Percentiles rank a stretch among this genome's conserved stretches.
Evolutionary conservation across 768 basidiomycete genomes (phyloP).

Genomic region (Filobasidium floriforme): DNA sequence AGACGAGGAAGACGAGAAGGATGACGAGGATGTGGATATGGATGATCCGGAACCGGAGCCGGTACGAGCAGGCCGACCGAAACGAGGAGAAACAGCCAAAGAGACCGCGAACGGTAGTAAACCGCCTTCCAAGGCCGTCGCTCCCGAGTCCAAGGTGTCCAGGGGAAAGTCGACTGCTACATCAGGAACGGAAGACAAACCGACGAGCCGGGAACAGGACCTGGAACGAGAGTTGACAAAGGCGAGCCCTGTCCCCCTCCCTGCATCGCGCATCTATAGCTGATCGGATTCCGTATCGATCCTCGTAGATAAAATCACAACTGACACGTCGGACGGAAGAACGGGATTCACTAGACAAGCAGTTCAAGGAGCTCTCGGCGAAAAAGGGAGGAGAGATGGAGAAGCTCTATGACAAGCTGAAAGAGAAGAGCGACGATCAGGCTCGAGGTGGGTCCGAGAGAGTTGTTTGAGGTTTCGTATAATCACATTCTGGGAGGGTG

Average conservation of each 20-base stretch:
- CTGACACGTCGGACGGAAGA: conserved; percentile 28
- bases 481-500: neutral
- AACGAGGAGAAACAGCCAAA: neutral
- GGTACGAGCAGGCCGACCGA: neutral
- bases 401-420: conserved; percentile 33
- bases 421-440: conserved; percentile 32
- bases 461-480: neutral
- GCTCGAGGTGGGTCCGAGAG: conserved; percentile 29
- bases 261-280: neutral
- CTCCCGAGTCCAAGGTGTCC: no score
- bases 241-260: conserved; percentile 20
- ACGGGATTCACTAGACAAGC: conserved; percentile 35
- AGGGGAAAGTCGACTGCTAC: neutral
- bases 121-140: no score
- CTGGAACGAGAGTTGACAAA: conserved; percentile 24
- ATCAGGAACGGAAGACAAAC: no score
- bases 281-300: neutral
- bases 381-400: conserved; percentile 29
- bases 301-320: conserved; percentile 7
- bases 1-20: conserved; percentile 4
- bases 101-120: neutral
- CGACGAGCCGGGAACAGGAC: conserved; percentile 5
- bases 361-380: conserved; percentile 20
- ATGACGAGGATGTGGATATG: neutral
- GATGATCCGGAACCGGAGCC: neutral